A percentile compares a stretch with the other conserved stretches of the same genome.
Evolutionary conservation across 306 rosid species (phyloP).

Genomic region (Nissolia schottii): DNA sequence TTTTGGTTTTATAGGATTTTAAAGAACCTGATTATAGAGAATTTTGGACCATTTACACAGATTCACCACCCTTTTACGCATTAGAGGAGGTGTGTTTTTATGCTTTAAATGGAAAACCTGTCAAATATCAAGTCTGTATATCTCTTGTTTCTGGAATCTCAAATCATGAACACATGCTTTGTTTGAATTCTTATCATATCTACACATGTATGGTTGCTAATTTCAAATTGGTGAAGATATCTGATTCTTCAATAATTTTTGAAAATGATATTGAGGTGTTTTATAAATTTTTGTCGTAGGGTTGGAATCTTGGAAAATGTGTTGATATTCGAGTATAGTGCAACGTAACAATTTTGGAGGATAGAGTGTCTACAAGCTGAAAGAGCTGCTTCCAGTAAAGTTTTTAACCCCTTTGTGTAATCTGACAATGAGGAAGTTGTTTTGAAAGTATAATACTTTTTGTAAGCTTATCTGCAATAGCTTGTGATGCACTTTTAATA

Average conservation of each 20-base stretch:
- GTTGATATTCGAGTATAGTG: not conserved
- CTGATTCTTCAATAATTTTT: not conserved
- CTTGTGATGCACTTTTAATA: not conserved
- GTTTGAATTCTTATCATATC: not conserved
- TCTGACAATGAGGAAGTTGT: slow-evolving; percentile 11
- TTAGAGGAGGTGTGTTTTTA: not conserved
- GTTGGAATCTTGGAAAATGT: not conserved
- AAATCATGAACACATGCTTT: not conserved
- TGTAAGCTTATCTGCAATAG: not conserved
- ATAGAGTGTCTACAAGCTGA: slow-evolving; percentile 17
- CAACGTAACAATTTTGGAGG: slow-evolving; percentile 20
- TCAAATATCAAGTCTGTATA: not conserved
- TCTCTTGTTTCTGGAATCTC: not conserved
- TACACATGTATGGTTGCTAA: not conserved
- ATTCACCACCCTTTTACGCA: slow-evolving; percentile 2
- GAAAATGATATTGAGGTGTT: not conserved
- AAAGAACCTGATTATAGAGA: not conserved
- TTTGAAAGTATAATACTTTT: slow-evolving; percentile 12
- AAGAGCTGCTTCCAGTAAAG: slow-evolving; percentile 5
- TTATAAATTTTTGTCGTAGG: slow-evolving; percentile 16
- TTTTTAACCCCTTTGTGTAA: not conserved
- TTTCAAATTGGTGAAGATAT: slow-evolving; percentile 5
- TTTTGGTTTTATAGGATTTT: not conserved
- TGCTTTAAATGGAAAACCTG: not conserved
- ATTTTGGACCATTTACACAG: not conserved